Percentiles rank a stretch among this genome's conserved stretches.
Evolutionary conservation across 768 basidiomycete genomes (phyloP).

Genomic region (Kwoniella pini): DNA sequence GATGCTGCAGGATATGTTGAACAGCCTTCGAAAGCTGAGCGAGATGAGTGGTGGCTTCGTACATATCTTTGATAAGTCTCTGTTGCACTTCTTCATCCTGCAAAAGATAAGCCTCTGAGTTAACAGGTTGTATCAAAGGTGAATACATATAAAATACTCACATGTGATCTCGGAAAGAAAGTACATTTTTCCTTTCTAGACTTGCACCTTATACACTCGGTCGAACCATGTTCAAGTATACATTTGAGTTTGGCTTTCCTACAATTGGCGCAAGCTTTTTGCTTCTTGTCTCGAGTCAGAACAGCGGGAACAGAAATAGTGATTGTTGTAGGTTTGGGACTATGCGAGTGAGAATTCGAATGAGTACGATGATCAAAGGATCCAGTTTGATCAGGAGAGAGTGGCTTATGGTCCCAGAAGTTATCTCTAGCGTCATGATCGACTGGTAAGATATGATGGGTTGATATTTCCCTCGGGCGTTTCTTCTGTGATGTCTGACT

Average conservation of each 20-base stretch:
- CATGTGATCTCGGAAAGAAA: slow-evolving; percentile 35
- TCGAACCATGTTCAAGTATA: slow-evolving; percentile 31
- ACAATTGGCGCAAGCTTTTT: slow-evolving; percentile 46
- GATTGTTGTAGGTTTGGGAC: neutral
- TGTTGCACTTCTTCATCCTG: slow-evolving; percentile 48
- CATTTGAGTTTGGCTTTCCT: slow-evolving; percentile 42
- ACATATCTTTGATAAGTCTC: slow-evolving; percentile 29
- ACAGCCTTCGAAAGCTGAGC: slow-evolving; percentile 33
- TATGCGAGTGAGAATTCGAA: neutral
- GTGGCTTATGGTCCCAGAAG: neutral
- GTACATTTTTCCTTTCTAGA: slow-evolving; percentile 38
- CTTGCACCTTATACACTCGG: slow-evolving; percentile 38
- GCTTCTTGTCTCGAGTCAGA: slow-evolving; percentile 40
- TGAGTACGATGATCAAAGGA: neutral
- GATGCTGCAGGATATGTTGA: slow-evolving; percentile 33
- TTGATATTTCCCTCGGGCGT: neutral
- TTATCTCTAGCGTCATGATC: too few relatives aligned
- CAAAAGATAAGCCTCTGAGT: too few relatives aligned
- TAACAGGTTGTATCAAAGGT: too few relatives aligned
- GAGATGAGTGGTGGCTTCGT: slow-evolving; percentile 30
- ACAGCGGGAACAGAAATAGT: slow-evolving; percentile 23
- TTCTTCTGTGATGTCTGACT: neutral
- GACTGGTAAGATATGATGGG: too few relatives aligned
- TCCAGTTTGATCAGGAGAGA: neutral
- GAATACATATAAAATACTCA: too few relatives aligned